Evolutionary conservation across 345 rosid genomes (phyloP), one percentile per base, ranked within the genome.

Genomic region (Limnanthes douglasii): DNA sequence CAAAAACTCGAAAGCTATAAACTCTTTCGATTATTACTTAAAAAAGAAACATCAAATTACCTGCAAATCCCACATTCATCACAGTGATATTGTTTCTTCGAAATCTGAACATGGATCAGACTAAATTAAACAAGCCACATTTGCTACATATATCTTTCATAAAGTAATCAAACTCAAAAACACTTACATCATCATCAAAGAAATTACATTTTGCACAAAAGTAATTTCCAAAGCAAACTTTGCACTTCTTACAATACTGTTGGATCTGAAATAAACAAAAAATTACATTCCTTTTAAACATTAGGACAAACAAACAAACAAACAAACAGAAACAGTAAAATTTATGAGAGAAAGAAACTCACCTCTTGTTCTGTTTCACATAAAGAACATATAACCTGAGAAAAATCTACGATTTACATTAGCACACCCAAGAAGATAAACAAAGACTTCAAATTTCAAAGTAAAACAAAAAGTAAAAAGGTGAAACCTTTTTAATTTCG

Each of bases 151-250:
- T 41, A 15, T 0, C 15, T n/a, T 19, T 1, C 2, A 42, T 10
- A 0, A 4, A 8, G 30, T 26, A 6, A 26, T 26, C n/a, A 6
- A 26, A 8, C 8, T 2, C 8, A 26, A 9, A n/a, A 40, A 41
- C 21, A 12, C 65, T 49, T 51, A 76, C 94, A 57, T 81, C 84
- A 59, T 76, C 86, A 16, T 76, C 80, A 1, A 70, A 73, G 49
- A 76, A 68, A 30, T 73, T 81, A 75, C 94, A 81, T 23, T 51
- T 56, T 1, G 61, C 25, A 54, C 94, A 81, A 25, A 67, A 80
- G 50, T 76, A 80, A 40, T 68, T 65, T 37, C 93, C 86, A 86
- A 81, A 68, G 45, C 80, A 68, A 39, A 64, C 78, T 24, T 88
- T 78, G 50, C 94, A 81, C 2, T 43, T 33, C 7, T 48, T 34